These are phyloP conservation scores for Euclidium syriacum DNA, from an alignment of 345 rosid species.

Conservation along the genomic window DNA sequence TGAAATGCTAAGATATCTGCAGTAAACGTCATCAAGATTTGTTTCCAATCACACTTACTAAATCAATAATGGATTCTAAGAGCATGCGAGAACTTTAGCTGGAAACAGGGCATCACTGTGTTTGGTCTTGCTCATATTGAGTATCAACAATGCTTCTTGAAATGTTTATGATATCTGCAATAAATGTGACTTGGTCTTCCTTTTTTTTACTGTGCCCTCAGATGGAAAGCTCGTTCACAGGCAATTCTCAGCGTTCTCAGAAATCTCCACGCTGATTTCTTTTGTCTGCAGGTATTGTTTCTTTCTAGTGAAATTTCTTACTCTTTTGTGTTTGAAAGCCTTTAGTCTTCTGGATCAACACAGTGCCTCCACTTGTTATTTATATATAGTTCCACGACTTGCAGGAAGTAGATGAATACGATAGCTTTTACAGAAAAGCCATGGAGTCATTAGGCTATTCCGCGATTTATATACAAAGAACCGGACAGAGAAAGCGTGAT, in stretches of 20 bases:
- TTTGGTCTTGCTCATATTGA: not conserved
- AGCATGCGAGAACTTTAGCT: not conserved
- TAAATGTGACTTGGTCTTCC: not conserved
- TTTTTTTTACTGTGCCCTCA: constrained; percentile 25
- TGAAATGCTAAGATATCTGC: no score
- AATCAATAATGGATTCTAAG: not conserved
- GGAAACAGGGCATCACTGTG: not conserved
- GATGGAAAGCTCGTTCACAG: constrained; percentile 88
- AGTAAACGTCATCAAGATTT: no score
- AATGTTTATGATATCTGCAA: not conserved
- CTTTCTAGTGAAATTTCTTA: not conserved
- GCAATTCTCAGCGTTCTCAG: constrained; percentile 58
- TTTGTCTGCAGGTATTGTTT: constrained; percentile 94
- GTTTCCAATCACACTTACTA: no score
- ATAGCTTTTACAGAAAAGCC: constrained; percentile 61
- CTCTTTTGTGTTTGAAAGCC: not conserved
- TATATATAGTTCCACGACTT: constrained; percentile 18
- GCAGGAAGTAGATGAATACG: constrained; percentile 90
- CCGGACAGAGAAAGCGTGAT: constrained; percentile 72
- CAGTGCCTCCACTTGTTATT: not conserved
- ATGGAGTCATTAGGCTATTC: constrained; percentile 67
- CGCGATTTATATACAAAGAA: constrained; percentile 72
- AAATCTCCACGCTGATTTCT: constrained; percentile 60
- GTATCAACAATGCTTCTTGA: not conserved
- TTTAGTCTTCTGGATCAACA: not conserved